Evolutionary conservation across 768 basidiomycete genomes (phyloP), one percentile per base, ranked within the genome.

Genomic region (Auriscalpium microsporum): DNA sequence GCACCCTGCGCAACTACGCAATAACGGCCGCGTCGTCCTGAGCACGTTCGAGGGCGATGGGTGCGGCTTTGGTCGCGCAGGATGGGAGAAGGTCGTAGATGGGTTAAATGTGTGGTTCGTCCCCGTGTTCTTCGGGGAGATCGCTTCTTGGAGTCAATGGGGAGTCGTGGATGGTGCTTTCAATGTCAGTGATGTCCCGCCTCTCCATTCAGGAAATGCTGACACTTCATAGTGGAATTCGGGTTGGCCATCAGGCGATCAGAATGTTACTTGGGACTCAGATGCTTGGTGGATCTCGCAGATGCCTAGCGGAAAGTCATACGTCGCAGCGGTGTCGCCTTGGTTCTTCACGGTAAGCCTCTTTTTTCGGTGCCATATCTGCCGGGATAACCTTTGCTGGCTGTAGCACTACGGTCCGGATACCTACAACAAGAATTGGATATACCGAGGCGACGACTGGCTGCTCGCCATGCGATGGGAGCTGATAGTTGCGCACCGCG

Each of bases 401-500:
- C 13, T 42, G 8, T 52, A 71, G 69, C 87, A 90, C 65, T 90
- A 87, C 64, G 75, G 81, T 28, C 68, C 74, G 10, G 67, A 87
- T 52, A 74, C 79, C 2, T 88, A 78, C 65, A 80, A 89, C 69
- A 90, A 90, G 67, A 90, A 90, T 64, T 86, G 76, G 63, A 77
- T 87, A 42, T 89, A 80, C 67, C 66, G 84, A 37, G 73, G 77
- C 7, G 87, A 90, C 64, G 78, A 85, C 52, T 84, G 84, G 69
- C 72, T 87, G 21, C 86, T 80, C 60, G 71, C 78, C 6, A 75
- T 72, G 57, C 78, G 87, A 54, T 90, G 87, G 86, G 84, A 89
- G 62, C 71, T 73, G 42, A 68, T 90, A 58, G 74, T 88, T 49
- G 61, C 63, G 33, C 71, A 77, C n/a, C 79, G 85, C 35, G 74